Evolutionary conservation across 768 basidiomycete species (phyloP).

Genomic region (Boletellus sp.): DNA sequence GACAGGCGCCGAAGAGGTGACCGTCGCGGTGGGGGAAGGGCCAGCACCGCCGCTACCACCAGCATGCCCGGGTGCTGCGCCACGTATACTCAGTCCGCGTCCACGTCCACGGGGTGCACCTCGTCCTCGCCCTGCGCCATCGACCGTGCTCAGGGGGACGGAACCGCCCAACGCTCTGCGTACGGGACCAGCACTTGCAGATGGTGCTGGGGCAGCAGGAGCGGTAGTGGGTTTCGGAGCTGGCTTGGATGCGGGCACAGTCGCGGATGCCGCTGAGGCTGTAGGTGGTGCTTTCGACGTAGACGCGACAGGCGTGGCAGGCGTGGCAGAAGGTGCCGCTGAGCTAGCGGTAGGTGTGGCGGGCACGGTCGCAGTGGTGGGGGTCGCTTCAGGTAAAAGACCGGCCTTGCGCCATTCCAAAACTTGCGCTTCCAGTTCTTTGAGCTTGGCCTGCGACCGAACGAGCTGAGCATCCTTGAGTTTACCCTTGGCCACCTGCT

Average conservation of each 20-base stretch:
- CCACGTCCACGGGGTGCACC: slow-evolving; percentile 36
- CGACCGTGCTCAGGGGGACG: slow-evolving; percentile 24
- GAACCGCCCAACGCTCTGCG: slow-evolving; percentile 31
- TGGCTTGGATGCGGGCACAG: slow-evolving; percentile 1
- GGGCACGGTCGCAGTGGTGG: slow-evolving; percentile 20
- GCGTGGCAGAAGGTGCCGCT: slow-evolving; percentile 20
- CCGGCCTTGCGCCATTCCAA: slow-evolving; percentile 53
- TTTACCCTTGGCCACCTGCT: slow-evolving; percentile 56
- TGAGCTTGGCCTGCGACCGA: slow-evolving; percentile 55
- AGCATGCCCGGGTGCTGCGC: slow-evolving; percentile 23
- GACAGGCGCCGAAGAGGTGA: slow-evolving; percentile 26
- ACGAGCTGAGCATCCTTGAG: slow-evolving; percentile 71
- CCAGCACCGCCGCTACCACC: slow-evolving; percentile 18
- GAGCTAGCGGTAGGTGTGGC: slow-evolving; percentile 8
- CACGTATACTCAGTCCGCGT: slow-evolving; percentile 27
- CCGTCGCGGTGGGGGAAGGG: slow-evolving; percentile 25
- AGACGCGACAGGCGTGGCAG: slow-evolving; percentile 29
- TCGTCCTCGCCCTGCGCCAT: slow-evolving; percentile 28
- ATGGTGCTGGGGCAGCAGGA: slow-evolving; percentile 12
- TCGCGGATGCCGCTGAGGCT: slow-evolving; percentile 11
- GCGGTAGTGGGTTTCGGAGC: neutral
- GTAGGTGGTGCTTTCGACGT: slow-evolving; percentile 14
- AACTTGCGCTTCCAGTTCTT: slow-evolving; percentile 65
- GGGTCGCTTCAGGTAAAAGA: slow-evolving; percentile 37
- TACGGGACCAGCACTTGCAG: slow-evolving; percentile 28